Conservation (phyloP, 2,329 filamentous ascomycete genomes). For the Neonectria coccinea region DNA sequence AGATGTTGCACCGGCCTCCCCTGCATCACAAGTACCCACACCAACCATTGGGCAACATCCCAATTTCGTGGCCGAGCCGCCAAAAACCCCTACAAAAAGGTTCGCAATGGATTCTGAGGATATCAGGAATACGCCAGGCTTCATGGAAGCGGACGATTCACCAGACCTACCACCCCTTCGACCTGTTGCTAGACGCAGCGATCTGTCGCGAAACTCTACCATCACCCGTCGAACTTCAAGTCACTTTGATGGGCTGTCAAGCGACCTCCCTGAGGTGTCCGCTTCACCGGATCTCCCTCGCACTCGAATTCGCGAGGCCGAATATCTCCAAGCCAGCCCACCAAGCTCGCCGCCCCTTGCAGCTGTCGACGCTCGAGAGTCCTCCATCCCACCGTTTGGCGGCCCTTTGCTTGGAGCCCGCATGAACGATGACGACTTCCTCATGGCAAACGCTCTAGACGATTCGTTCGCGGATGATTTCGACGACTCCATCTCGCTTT, state of each 20-base stretch:
- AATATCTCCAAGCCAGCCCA: slow-evolving; percentile 57
- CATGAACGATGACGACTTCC: slow-evolving; percentile 55
- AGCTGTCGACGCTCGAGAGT: slow-evolving; percentile 33
- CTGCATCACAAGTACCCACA: slow-evolving; percentile 30
- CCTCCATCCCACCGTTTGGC: slow-evolving; percentile 58
- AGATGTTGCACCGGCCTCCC: slow-evolving; percentile 26
- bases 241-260: slow-evolving; percentile 55
- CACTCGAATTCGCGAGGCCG: slow-evolving; percentile 47
- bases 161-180: slow-evolving; percentile 53
- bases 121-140: slow-evolving; percentile 26
- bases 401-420: slow-evolving; percentile 59
- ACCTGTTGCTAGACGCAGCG: slow-evolving; percentile 47
- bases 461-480: slow-evolving; percentile 61
- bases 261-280: slow-evolving; percentile 58
- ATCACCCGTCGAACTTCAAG: slow-evolving; percentile 53
- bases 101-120: slow-evolving; percentile 28
- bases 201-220: slow-evolving; percentile 53
- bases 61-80: slow-evolving; percentile 25
- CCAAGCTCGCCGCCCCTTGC: slow-evolving; percentile 61
- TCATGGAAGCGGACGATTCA: slow-evolving; percentile 47
- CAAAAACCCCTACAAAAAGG: slow-evolving; percentile 38
- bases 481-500: slow-evolving; percentile 55
- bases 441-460: slow-evolving; percentile 55
- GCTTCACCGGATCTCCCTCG: slow-evolving; percentile 54
- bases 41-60: slow-evolving; percentile 34